Evolutionary conservation across 139 green algal species (phyloP).

Genomic region (Chlorella vulgaris): DNA sequence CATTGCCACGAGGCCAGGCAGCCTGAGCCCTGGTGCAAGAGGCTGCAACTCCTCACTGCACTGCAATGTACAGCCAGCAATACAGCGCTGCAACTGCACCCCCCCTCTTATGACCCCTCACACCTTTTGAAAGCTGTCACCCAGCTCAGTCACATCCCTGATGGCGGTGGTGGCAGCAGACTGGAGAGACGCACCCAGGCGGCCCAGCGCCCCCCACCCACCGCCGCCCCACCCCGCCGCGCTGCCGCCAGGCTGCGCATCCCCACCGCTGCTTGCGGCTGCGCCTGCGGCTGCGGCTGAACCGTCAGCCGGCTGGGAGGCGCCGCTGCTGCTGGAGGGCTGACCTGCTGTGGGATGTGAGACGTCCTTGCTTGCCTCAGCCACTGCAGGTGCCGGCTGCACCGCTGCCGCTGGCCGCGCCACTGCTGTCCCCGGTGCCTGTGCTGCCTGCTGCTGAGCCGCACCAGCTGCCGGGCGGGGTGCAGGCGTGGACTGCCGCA

Average conservation of each 20-base stretch:
- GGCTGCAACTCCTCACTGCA: no score
- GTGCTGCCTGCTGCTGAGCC: no score
- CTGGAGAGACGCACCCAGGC: slow-evolving; percentile 1
- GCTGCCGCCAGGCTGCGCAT: neutral
- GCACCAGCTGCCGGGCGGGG: no score
- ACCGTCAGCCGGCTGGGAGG: neutral
- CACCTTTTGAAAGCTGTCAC: slow-evolving; percentile 35
- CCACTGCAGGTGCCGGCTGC: no score
- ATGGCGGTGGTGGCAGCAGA: slow-evolving; percentile 12
- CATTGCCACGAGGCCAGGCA: no score
- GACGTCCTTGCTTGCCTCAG: no score
- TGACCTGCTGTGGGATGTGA: neutral
- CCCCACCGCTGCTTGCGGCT: no score
- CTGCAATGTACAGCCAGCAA: no score
- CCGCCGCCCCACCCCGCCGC: neutral
- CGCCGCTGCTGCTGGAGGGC: neutral
- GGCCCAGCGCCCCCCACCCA: slow-evolving; percentile 25
- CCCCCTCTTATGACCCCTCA: neutral
- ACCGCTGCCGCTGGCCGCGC: neutral
- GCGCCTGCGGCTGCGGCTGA: neutral
- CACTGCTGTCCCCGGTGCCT: neutral
- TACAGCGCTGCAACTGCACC: neutral
- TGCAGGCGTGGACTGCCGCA: no score
- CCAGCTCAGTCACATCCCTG: slow-evolving; percentile 35
- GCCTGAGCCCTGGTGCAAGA: no score